Evolutionary conservation across 75 land plant genomes (phyloP), one percentile per base, ranked within the genome.

Genomic region (Gnetum montanum): DNA sequence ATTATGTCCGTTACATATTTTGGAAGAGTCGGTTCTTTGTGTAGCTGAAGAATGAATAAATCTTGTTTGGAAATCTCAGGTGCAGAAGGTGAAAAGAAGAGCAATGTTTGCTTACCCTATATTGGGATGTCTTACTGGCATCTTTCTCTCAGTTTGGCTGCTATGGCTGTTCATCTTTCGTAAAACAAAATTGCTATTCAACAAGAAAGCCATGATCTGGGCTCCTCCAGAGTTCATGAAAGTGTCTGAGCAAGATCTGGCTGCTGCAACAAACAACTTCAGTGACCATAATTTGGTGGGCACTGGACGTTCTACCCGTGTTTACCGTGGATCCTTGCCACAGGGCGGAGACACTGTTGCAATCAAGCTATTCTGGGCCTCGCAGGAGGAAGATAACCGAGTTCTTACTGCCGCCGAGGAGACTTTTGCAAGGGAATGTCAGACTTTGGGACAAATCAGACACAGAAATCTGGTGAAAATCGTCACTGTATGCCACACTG

Each of bases 391-490:
- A 20, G 13, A 15, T 20, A 60, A 15, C 33, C 16, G 5, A 66
- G 64, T 74, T 33, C 16, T 37, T 4, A 31, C 12, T 20, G 79
- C 70, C n/a, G 38, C 27, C 66, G 58, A 66, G 43, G 22, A n/a
- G 35, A 53, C 37, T 30, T 63, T 63, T 11, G 4, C 0, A 2
- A 55, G 30, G 2, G 73, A 75, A 65, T 59, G 66, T 15, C 31
- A 60, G 8, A 47, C 55, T 33, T 31, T 77, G 41, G 65, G 64
- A 2, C 30, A 35, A n/a, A 43, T 77, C 18, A 63, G 57, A 47
- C 80, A 77, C 48, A 47, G 80, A 8, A 77, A 77, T 37, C 31
- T 72, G 34, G 54, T 77, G 25, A 67, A 45, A 72, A 60, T 77
- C 55, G 60, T 54, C 20, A 72, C 76, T 4, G 64, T 46, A 22